Base-by-base conservation (phyloP, 345 rosid species). In the Lumnitzera racemosa region DNA sequence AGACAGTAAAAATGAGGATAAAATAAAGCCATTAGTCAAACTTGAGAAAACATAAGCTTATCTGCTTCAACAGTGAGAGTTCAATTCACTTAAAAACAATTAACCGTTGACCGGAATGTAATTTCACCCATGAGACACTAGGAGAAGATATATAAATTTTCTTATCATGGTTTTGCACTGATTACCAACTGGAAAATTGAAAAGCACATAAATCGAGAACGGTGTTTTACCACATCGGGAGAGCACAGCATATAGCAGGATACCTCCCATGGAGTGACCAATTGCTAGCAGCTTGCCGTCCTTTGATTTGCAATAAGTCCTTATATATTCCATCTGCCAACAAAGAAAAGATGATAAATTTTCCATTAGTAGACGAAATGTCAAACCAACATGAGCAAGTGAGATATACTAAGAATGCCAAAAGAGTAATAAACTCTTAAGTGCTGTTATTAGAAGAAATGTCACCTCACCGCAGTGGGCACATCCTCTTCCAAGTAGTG, bases 221-320 rank as follows among this genome's bases (percentile, higher is more conserved):
- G 58, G 29, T 5, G 25, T 15, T 51, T 83, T 84, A 88, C 96
- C 64, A 62, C 70, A 83, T 74, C 64, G 72, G 49, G 96, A 83
- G 16, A 87, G 83, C 80, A 87, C 64, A 12, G 96, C 85, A 65
- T 89, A 92, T 52, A 92, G 79, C 82, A 92, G 71, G 63, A 89
- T 92, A 36, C 98, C 98, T 24, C 96, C 96, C 98, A 92, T 89
- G 51, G 98, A 92, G 72, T 89, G 98, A 70, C 98, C 98, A 71
- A 92, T 61, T 0, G 96, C 97, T 46, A 82, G 82, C 71, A 92
- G 56, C 62, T 80, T 89, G 16, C 85, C 85, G 66, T 92, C 97
- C 63, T 77, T 73, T 41, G 98, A 83, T 60, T 75, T 68, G 73
- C 76, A 74, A 61, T 72, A 71, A 51, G 55, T 58, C 78, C 79